A percentile compares a stretch with the other conserved stretches of the same genome.
Conservation (phyloP, 2,329 filamentous ascomycete genomes). For the Verticillium klebahnii region DNA sequence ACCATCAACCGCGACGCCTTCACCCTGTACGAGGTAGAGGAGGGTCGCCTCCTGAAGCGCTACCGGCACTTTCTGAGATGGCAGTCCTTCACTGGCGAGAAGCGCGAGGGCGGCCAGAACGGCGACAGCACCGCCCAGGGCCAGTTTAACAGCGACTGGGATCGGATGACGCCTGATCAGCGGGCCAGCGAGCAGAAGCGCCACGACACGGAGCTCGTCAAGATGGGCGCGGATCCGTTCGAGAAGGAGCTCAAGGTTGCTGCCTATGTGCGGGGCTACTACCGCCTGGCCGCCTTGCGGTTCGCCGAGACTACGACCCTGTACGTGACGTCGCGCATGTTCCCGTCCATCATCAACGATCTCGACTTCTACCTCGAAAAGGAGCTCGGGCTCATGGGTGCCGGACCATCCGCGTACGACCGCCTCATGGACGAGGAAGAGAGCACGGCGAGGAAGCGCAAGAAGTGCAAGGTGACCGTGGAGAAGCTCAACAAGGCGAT, state of each 20-base stretch:
- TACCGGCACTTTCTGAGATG: slow-evolving; percentile 47
- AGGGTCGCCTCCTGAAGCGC: slow-evolving; percentile 39
- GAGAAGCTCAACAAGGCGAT: slow-evolving; percentile 44
- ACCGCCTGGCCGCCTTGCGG: slow-evolving; percentile 59
- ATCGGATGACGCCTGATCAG: slow-evolving; percentile 44
- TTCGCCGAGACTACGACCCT: slow-evolving; percentile 55
- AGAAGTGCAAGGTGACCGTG: slow-evolving; percentile 35
- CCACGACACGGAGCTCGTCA: slow-evolving; percentile 35
- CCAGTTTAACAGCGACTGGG: slow-evolving; percentile 28
- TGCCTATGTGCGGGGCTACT: slow-evolving; percentile 63
- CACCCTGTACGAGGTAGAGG: slow-evolving; percentile 37
- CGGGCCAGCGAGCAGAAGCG: slow-evolving; percentile 35
- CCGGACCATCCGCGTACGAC: slow-evolving; percentile 27
- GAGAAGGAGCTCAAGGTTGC: slow-evolving; percentile 57
- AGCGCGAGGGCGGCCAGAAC: slow-evolving; percentile 4
- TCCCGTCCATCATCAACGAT: slow-evolving; percentile 36
- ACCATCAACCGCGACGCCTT: slow-evolving; percentile 51
- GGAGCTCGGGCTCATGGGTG: slow-evolving; percentile 34
- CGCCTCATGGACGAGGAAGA: slow-evolving; percentile 45
- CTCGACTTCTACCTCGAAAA: slow-evolving; percentile 38
- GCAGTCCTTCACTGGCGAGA: slow-evolving; percentile 30
- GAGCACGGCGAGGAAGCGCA: slow-evolving; percentile 33
- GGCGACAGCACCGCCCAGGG: background rate
- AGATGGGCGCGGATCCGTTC: slow-evolving; percentile 55
- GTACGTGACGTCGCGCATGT: slow-evolving; percentile 42